These are phyloP conservation scores for Urochloa ruziziensis DNA, from an alignment of 176 grass and related monocot genomes.

Conservation along the genomic window DNA sequence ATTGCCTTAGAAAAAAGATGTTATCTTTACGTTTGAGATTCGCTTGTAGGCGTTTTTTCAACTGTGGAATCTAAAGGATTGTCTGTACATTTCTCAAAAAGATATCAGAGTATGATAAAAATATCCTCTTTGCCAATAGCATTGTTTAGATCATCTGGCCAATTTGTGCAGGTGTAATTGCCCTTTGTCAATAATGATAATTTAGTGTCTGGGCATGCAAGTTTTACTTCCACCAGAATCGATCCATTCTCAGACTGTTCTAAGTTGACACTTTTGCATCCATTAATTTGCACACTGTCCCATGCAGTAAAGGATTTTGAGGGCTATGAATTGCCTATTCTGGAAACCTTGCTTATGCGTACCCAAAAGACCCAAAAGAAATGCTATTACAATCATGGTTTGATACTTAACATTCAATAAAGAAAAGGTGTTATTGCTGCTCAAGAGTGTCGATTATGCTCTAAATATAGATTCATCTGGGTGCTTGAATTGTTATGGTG, in stretches of 20 bases:
- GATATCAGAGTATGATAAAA: neutral
- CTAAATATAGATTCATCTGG: constrained; percentile 9
- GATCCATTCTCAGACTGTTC: neutral
- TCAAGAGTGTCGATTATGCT: neutral
- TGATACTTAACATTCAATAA: neutral
- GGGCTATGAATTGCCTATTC: neutral
- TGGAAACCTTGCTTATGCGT: neutral
- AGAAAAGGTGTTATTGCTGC: constrained; percentile 3
- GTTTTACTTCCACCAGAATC: neutral
- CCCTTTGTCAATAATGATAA: neutral
- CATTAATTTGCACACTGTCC: neutral
- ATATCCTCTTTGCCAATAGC: neutral
- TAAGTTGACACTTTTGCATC: neutral
- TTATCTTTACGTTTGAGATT: neutral
- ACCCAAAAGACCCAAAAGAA: neutral
- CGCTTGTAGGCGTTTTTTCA: neutral
- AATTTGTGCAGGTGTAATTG: neutral
- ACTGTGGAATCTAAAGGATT: neutral
- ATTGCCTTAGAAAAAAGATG: constrained; percentile 9
- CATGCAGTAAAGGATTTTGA: neutral
- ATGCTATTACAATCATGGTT: neutral
- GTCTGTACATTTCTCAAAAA: neutral
- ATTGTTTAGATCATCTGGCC: neutral
- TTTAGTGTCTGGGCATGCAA: neutral
- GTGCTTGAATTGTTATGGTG: neutral